Conservation (phyloP, 23 red algal species). For the Porphyridium purpureum region DNA sequence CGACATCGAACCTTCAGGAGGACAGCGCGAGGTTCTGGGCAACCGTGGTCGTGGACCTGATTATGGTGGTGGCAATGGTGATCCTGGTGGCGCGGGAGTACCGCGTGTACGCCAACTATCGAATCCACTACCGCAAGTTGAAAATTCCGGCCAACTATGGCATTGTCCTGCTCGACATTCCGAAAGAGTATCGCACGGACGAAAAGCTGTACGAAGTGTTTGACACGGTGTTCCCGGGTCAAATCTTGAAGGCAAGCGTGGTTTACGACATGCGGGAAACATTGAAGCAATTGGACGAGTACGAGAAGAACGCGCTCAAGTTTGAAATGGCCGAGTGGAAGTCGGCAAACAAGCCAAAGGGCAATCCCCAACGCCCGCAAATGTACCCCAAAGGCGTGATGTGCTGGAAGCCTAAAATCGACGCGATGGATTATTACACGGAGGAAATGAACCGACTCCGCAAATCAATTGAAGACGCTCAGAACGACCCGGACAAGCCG, state of each 20-base stretch:
- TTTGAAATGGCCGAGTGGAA: not conserved
- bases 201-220: slow-evolving; percentile 15
- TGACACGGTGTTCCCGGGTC: slow-evolving; percentile 27
- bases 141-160: slow-evolving; percentile 60
- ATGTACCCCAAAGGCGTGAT: slow-evolving; percentile 20
- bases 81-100: slow-evolving; percentile 30
- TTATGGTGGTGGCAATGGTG: slow-evolving; percentile 23
- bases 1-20: slow-evolving; percentile 26
- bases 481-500: not conserved
- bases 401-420: slow-evolving; percentile 38
- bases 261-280: too few relatives aligned
- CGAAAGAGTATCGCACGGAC: slow-evolving; percentile 9
- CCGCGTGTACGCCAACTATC: slow-evolving; percentile 19
- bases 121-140: slow-evolving; percentile 10
- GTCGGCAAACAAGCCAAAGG: not conserved
- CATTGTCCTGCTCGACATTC: slow-evolving; percentile 43
- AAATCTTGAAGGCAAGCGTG: slow-evolving; percentile 16
- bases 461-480: slow-evolving; percentile 3
- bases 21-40: slow-evolving; percentile 36
- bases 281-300: slow-evolving; percentile 19
- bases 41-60: slow-evolving; percentile 22
- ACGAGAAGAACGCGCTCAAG: slow-evolving; percentile 3
- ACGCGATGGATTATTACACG: slow-evolving; percentile 21
- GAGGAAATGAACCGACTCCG: slow-evolving; percentile 8
- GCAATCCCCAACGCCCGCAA: not conserved